Conservation (phyloP, 192 early-diverging fungal species). For the Paraglomus brasilianum region DNA sequence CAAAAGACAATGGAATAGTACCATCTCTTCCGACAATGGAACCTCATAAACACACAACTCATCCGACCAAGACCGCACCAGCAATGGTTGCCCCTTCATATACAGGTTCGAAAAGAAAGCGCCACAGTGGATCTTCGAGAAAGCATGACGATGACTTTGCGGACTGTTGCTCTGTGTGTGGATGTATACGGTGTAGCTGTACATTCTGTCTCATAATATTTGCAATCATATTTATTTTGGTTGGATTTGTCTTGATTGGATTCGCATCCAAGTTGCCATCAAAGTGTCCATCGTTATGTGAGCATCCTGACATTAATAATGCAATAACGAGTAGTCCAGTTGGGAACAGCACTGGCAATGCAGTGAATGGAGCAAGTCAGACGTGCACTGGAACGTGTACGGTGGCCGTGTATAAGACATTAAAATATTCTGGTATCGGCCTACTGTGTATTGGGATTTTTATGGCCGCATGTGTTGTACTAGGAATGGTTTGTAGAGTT, state of each 20-base stretch:
- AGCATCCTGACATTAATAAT: background rate
- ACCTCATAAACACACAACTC: background rate
- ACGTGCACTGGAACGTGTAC: background rate
- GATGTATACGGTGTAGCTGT: conserved; percentile 27
- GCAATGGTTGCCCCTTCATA: too few species aligned
- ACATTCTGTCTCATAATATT: background rate
- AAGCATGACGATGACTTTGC: background rate
- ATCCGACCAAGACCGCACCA: background rate
- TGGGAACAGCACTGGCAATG: background rate
- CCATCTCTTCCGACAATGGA: too few species aligned
- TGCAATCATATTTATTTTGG: conserved; percentile 1
- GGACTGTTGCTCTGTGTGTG: conserved; percentile 20
- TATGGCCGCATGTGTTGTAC: background rate
- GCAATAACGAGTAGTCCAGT: background rate
- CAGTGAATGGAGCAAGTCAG: background rate
- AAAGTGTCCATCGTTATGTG: conserved; percentile 17
- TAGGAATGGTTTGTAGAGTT: conserved; percentile 11
- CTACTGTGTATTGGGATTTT: background rate
- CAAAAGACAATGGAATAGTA: background rate
- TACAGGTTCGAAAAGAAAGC: background rate
- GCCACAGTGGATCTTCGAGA: background rate
- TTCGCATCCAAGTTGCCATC: conserved; percentile 7
- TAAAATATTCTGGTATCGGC: conserved; percentile 22
- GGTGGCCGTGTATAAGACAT: background rate
- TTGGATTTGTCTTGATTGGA: background rate